Evolutionary conservation across 805 yeast species (phyloP).

Genomic region (Scheffersomyces amazonensis): DNA sequence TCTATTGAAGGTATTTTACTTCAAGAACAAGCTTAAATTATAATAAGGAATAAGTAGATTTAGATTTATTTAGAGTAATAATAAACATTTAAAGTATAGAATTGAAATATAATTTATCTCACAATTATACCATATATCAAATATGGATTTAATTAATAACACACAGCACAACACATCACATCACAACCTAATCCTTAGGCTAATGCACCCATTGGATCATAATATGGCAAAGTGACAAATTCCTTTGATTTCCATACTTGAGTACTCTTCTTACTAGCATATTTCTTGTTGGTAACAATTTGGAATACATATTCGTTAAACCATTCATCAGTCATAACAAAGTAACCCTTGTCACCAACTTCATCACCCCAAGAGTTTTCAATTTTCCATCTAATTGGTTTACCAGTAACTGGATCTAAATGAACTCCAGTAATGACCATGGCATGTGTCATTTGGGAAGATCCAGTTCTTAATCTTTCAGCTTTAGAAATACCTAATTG

Average conservation of each 20-base stretch:
- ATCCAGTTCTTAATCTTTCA: constrained; percentile 65
- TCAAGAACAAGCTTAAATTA: neutral
- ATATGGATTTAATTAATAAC: neutral
- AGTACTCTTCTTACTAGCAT: constrained; percentile 33
- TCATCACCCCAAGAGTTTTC: constrained; percentile 44
- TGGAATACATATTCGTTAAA: constrained; percentile 42
- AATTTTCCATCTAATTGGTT: constrained; percentile 43
- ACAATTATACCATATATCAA: neutral
- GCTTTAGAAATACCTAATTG: constrained; percentile 54
- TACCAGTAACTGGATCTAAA: constrained; percentile 48
- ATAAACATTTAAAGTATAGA: neutral
- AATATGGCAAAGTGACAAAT: constrained; percentile 32
- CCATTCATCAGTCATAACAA: constrained; percentile 43
- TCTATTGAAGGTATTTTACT: neutral
- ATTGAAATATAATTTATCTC: neutral
- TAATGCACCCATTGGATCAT: constrained; percentile 44
- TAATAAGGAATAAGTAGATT: neutral
- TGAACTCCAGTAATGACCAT: constrained; percentile 84
- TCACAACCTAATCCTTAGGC: constrained; percentile 17
- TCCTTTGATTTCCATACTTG: constrained; percentile 33
- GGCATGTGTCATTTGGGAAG: constrained; percentile 86
- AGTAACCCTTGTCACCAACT: constrained; percentile 40
- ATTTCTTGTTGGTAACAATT: constrained; percentile 35
- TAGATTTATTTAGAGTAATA: too few species aligned
- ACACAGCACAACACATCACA: neutral